phyloP scores from a whole-genome alignment of 176 grass and related monocot genomes.

The Ampelocalamus luodianensis region DNA sequence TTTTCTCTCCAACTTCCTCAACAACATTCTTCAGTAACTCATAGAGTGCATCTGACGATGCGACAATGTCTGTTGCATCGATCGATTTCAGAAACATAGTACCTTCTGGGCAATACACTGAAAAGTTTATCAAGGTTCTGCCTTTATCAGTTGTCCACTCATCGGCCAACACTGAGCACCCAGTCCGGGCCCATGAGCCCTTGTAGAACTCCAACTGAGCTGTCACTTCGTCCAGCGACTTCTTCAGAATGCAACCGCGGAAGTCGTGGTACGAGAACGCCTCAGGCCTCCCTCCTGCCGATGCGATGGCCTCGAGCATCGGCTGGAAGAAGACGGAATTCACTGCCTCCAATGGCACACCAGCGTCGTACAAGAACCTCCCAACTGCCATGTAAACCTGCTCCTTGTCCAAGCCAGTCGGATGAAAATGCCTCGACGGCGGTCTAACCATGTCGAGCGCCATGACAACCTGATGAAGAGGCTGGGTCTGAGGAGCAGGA shows the following conservation, averaged over 20 bases:
- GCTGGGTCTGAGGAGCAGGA: slow-evolving; percentile 23
- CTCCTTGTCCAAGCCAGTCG: slow-evolving; percentile 48
- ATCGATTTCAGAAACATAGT: slow-evolving; percentile 90
- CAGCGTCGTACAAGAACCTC: slow-evolving; percentile 74
- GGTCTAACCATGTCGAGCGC: slow-evolving; percentile 24
- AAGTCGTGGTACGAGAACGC: slow-evolving; percentile 70
- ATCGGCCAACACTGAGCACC: slow-evolving; percentile 80
- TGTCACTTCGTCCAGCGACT: slow-evolving; percentile 63
- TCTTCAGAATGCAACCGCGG: slow-evolving; percentile 75
- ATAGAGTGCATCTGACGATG: slow-evolving; percentile 63
- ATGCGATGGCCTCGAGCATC: slow-evolving; percentile 74
- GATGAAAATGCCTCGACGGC: background rate
- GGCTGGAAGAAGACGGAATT: slow-evolving; percentile 78
- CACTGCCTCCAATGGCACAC: slow-evolving; percentile 71
- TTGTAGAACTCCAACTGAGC: slow-evolving; percentile 57
- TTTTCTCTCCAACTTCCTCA: slow-evolving; percentile 69
- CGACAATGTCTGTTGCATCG: slow-evolving; percentile 69
- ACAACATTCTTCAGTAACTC: slow-evolving; percentile 78
- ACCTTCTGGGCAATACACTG: slow-evolving; percentile 83
- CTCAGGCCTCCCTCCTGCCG: slow-evolving; percentile 51
- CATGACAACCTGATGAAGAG: slow-evolving; percentile 38
- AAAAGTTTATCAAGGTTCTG: slow-evolving; percentile 81
- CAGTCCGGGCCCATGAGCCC: slow-evolving; percentile 67
- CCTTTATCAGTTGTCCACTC: slow-evolving; percentile 68
- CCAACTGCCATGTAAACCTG: slow-evolving; percentile 72